Conservation (phyloP, 805 yeast species). For the Komagataella kurtzmanii region DNA sequence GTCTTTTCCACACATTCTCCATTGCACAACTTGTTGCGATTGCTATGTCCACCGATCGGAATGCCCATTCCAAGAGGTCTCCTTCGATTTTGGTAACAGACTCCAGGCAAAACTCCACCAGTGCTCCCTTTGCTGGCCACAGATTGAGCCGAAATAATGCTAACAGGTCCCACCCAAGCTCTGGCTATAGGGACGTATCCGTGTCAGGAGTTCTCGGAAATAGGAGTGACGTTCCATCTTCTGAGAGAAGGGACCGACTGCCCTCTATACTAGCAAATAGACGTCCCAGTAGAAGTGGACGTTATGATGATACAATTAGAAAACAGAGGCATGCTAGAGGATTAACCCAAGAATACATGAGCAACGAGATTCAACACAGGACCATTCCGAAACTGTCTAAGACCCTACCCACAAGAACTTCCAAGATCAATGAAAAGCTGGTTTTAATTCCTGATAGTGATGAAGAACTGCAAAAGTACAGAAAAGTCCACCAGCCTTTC, state of each 20-base stretch:
- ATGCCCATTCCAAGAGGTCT: constrained; percentile 69
- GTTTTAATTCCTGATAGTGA: constrained; percentile 69
- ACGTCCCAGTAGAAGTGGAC: background rate
- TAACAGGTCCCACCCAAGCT: constrained; percentile 4
- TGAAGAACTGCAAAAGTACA: constrained; percentile 8
- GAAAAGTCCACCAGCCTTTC: constrained; percentile 8
- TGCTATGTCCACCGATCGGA: background rate
- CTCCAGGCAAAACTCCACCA: constrained; percentile 41
- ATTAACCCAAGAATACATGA: constrained; percentile 5
- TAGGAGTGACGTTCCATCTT: constrained; percentile 82
- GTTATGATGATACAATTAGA: background rate
- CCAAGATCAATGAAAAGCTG: constrained; percentile 74
- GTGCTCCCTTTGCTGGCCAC: constrained; percentile 75
- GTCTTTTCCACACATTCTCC: background rate
- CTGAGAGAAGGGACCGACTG: constrained; percentile 35
- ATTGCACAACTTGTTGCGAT: background rate
- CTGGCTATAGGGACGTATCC: constrained; percentile 61
- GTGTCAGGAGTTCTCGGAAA: constrained; percentile 69
- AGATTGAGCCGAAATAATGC: constrained; percentile 15
- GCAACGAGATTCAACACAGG: constrained; percentile 8
- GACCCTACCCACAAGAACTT: constrained; percentile 58
- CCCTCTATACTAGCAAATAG: constrained; percentile 9
- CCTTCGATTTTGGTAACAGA: constrained; percentile 93
- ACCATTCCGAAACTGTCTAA: constrained; percentile 35
- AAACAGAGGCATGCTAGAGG: constrained; percentile 1